Evolutionary conservation across 2,329 filamentous ascomycete species (phyloP).

Genomic region (Colletotrichum neosansevieriae): DNA sequence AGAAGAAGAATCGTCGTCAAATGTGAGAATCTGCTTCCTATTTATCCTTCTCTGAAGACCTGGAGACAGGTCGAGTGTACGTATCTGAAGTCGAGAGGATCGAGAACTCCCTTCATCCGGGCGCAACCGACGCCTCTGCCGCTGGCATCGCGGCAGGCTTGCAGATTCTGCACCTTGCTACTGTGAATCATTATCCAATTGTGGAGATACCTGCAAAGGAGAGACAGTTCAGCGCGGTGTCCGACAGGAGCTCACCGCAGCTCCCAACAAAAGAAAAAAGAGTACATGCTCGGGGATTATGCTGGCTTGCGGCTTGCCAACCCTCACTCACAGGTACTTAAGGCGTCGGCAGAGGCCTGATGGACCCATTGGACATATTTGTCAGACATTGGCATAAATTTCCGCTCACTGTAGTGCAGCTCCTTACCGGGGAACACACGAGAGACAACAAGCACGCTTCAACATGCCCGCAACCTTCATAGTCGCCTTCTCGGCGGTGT

Average conservation of each 20-base stretch:
- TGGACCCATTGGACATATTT: neutral
- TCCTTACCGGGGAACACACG: neutral
- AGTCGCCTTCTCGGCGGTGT: slow-evolving; percentile 56
- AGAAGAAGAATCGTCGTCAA: neutral
- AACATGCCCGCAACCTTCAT: slow-evolving; percentile 49
- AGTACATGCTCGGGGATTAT: neutral
- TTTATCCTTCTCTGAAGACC: slow-evolving; percentile 19
- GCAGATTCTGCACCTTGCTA: neutral
- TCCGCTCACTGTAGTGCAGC: neutral
- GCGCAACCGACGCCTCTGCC: neutral
- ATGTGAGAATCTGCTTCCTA: neutral
- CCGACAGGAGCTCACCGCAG: slow-evolving; percentile 20
- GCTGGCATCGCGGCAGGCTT: neutral
- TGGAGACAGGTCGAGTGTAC: slow-evolving; percentile 6
- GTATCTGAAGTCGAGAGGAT: neutral
- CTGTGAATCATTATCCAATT: neutral
- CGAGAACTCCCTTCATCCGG: slow-evolving; percentile 16
- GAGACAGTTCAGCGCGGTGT: slow-evolving; percentile 21
- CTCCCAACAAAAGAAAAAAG: slow-evolving; percentile 29
- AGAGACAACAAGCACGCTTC: neutral
- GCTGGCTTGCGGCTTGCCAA: neutral
- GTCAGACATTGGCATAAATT: slow-evolving; percentile 13
- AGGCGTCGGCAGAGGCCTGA: slow-evolving; percentile 2
- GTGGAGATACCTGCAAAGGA: slow-evolving; percentile 24
- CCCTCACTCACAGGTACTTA: neutral